A percentile compares a stretch with the other conserved stretches of the same genome.
Conservation (phyloP, 1,139 yeast species). For the Magnusiomyces tetraspermus region DNA sequence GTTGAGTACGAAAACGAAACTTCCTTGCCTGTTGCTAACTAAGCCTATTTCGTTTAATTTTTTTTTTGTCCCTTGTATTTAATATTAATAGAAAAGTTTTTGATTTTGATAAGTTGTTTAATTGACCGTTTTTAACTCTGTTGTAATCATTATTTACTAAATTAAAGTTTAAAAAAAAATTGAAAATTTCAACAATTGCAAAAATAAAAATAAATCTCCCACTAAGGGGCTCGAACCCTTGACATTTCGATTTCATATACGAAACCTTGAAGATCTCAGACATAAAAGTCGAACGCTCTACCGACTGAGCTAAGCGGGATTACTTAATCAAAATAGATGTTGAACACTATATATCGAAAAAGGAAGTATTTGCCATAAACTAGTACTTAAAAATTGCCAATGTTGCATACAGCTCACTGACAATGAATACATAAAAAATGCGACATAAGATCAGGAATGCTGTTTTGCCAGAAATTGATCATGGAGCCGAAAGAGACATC, state of each 20-base stretch:
- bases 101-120: too few species aligned
- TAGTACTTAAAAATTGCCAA: too few species aligned
- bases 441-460: too few species aligned
- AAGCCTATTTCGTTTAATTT: neutral
- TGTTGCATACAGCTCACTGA: too few species aligned
- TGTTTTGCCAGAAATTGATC: too few species aligned
- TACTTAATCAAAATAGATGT: neutral
- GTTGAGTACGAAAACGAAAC: slow-evolving; percentile 75
- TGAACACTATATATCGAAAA: neutral
- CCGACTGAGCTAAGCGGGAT: slow-evolving; percentile 11
- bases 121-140: too few species aligned
- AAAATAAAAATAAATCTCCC: neutral
- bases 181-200: too few species aligned
- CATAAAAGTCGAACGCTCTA: slow-evolving; percentile 10
- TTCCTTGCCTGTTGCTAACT: slow-evolving; percentile 2
- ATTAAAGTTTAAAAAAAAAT: too few species aligned
- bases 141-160: too few species aligned
- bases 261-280: neutral
- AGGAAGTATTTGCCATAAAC: too few species aligned
- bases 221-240: slow-evolving; percentile 6
- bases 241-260: slow-evolving; percentile 4
- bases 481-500: too few species aligned
- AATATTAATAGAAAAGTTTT: neutral
- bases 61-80: neutral
- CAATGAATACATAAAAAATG: too few species aligned